Evolutionary conservation across 345 rosid genomes (phyloP).

Genomic region (Eucalyptus shirleyi): DNA sequence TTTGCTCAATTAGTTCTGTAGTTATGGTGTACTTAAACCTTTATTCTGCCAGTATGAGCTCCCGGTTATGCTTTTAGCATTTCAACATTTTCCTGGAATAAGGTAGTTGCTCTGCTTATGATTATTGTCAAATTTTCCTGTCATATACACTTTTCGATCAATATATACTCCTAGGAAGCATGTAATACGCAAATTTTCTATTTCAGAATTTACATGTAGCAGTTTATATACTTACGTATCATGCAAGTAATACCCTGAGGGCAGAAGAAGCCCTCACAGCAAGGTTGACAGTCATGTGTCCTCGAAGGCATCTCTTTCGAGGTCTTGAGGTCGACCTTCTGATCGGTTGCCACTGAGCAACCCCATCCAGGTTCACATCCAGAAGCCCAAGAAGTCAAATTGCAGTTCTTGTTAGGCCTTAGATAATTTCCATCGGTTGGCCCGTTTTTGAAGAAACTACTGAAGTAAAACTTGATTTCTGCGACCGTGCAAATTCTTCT

Average conservation of each 20-base stretch:
- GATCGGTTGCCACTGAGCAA: constrained; percentile 26
- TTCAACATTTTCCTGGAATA: neutral
- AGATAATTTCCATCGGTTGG: constrained; percentile 16
- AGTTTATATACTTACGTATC: constrained; percentile 58
- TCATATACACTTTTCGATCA: neutral
- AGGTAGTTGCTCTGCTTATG: neutral
- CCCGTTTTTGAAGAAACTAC: constrained; percentile 23
- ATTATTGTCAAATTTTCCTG: neutral
- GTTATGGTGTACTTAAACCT: neutral
- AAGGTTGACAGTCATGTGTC: constrained; percentile 60
- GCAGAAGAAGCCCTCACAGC: constrained; percentile 98
- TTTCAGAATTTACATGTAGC: neutral
- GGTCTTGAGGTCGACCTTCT: constrained; percentile 30
- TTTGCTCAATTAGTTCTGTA: neutral
- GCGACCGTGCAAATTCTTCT: constrained; percentile 63
- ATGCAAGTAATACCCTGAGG: constrained; percentile 90
- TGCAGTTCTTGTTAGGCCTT: constrained; percentile 66
- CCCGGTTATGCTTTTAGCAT: neutral
- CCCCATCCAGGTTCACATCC: constrained; percentile 98
- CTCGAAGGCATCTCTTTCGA: constrained; percentile 38
- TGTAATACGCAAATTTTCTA: neutral
- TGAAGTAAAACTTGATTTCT: constrained; percentile 66
- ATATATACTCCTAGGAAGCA: neutral
- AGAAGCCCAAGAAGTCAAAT: constrained; percentile 54
- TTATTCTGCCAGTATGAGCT: neutral